These are phyloP conservation scores for Pichia sp. DNA, from an alignment of 1,139 yeast species.

Conservation along the genomic window DNA sequence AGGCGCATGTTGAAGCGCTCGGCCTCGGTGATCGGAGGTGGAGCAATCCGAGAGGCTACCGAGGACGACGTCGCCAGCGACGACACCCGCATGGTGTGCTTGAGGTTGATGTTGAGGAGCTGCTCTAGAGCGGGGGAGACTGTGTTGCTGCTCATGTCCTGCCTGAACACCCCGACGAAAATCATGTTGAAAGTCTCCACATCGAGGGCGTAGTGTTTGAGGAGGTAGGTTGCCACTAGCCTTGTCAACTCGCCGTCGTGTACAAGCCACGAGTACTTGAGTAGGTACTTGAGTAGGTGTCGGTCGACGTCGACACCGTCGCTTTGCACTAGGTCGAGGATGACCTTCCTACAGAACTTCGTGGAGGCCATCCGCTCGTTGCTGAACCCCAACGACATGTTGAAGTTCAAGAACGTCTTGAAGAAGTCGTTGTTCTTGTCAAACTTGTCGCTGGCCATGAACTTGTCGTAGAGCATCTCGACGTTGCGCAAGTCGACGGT, in stretches of 20 bases:
- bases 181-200: slow-evolving; percentile 10
- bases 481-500: background rate
- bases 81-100: background rate
- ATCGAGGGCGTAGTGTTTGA: slow-evolving; percentile 9
- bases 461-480: slow-evolving; percentile 10
- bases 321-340: slow-evolving; percentile 3
- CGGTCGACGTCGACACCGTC: slow-evolving; percentile 5
- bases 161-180: background rate
- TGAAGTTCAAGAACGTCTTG: slow-evolving; percentile 6
- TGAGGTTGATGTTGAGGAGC: background rate
- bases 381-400: slow-evolving; percentile 1
- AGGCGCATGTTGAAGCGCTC: slow-evolving; percentile 5
- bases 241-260: background rate
- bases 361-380: background rate
- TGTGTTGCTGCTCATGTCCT: background rate
- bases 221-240: background rate
- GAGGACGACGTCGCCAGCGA: background rate
- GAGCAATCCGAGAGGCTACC: background rate
- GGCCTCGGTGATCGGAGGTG: background rate
- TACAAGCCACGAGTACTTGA: slow-evolving; percentile 6
- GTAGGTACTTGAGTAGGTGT: slow-evolving; percentile 6
- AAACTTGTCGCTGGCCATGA: slow-evolving; percentile 7
- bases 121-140: background rate
- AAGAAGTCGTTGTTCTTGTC: slow-evolving; percentile 13
- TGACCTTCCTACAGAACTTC: background rate